Evolutionary conservation across 1,284 basidiomycete genomes (phyloP), one percentile per base, ranked within the genome.

Genomic region (Cystobasidium pallidum): DNA sequence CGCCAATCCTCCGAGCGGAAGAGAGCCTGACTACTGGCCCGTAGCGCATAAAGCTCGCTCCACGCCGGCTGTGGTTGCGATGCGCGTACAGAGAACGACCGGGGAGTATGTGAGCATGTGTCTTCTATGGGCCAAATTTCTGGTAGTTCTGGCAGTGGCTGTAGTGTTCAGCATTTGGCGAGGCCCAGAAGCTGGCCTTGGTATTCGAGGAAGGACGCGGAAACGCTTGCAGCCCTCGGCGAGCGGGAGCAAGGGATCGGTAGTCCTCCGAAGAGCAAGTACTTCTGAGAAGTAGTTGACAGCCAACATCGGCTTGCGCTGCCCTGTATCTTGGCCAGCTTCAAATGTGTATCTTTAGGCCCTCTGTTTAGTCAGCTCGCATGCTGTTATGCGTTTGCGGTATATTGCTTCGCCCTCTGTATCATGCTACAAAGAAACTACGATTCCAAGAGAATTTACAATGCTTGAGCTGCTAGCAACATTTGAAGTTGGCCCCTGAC

Each of bases 401-500:
- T 26, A 54, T 26, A 28, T 34, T 34, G 54, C 54, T 21, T 6
- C 17, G 28, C 39, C 43, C 1, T n/a, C 28, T 64, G 62, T 49
- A 51, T 64, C 62, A 3, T 36, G 7, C 19, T 36, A n/a, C 19
- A n/a, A 57, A 17, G 8, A 51, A 17, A 64, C 19, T 1, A 41
- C 4, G 19, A 58, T 36, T 10, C 41, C 30, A 43, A 45, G n/a
- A n/a, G n/a, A 41, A 15, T 41, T 28, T 32, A 55, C 36, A 49
- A 43, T 2, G 66, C 67, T 24, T 70, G 67, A 13, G 67, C 32
- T 4, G 67, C 67, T 19, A 74, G 45, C 58, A 98, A 85, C 94
- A 99, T 98, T 77, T 95, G 92, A 74, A 99, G 82, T 70, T 92
- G 91, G 65, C 94, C 95, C 78, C 88, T 88, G 54, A 91, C 85